A percentile compares a stretch with the other conserved stretches of the same genome.
phyloP scores from a whole-genome alignment of 164 flowering plant genomes.

The Liriodendron chinense region DNA sequence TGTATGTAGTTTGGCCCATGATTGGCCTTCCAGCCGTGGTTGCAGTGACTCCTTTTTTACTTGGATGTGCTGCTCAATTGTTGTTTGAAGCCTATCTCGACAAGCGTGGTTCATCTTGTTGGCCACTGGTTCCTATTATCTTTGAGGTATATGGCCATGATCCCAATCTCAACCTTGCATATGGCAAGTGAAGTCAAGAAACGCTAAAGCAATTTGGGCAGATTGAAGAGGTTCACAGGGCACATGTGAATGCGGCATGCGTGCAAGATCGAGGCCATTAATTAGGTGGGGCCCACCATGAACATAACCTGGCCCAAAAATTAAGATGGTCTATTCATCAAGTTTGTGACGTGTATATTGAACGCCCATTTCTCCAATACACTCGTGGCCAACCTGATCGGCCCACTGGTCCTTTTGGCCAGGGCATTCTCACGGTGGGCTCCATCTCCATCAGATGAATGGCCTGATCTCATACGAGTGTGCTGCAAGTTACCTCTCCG shows the following conservation, averaged over 20 bases:
- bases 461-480: neutral
- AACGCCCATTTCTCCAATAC: neutral
- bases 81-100: slow-evolving; percentile 56
- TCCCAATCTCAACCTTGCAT: neutral
- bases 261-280: neutral
- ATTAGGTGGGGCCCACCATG: neutral
- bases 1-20: slow-evolving; percentile 67
- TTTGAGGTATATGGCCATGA: slow-evolving; percentile 57
- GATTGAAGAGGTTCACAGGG: neutral
- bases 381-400: neutral
- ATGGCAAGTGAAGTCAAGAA: neutral
- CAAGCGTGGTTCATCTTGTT: slow-evolving; percentile 57
- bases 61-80: slow-evolving; percentile 65
- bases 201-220: neutral
- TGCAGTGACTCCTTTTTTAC: slow-evolving; percentile 68
- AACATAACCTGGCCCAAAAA: neutral
- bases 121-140: slow-evolving; percentile 88
- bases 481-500: neutral
- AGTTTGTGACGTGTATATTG: neutral
- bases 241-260: neutral
- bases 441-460: neutral
- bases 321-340: neutral
- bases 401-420: neutral
- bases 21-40: slow-evolving; percentile 58
- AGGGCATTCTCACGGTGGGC: neutral